These are phyloP conservation scores for Gracilaria caudata DNA, from an alignment of 23 red algal species.

Conservation along the genomic window DNA sequence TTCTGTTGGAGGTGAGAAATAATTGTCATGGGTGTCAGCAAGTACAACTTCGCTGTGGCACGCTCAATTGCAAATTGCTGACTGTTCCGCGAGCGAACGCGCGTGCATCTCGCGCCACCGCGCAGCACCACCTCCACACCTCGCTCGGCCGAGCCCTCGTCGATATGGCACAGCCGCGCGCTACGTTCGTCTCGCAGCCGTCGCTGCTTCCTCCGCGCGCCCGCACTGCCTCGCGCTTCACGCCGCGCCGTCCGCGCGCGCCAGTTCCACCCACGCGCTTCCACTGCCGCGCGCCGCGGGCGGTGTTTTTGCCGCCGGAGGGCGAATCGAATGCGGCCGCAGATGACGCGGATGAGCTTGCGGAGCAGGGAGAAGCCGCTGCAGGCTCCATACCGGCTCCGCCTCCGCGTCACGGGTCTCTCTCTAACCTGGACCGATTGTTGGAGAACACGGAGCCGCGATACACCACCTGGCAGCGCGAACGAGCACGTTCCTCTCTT, in stretches of 20 bases:
- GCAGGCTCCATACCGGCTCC: neutral
- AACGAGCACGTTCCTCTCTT: conserved; percentile 13
- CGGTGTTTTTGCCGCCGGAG: conserved; percentile 10
- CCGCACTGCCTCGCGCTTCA: neutral
- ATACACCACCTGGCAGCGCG: conserved; percentile 45
- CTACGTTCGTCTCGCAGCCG: conserved; percentile 17
- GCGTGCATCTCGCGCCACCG: neutral
- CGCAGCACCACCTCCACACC: neutral
- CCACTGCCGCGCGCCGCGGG: neutral
- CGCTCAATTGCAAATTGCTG: neutral
- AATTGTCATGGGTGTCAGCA: too few relatives aligned
- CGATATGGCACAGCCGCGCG: conserved; percentile 1
- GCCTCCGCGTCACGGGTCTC: neutral
- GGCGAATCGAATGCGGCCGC: neutral
- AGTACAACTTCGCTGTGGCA: neutral
- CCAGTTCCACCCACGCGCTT: neutral
- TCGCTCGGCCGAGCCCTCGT: neutral
- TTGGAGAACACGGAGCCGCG: conserved; percentile 41
- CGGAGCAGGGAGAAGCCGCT: neutral
- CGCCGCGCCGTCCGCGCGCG: conserved; percentile 3
- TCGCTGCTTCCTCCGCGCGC: neutral
- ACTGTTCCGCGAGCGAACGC: neutral
- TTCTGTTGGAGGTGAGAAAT: too few relatives aligned
- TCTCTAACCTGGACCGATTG: conserved; percentile 41
- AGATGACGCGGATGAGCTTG: neutral